Percentiles rank a stretch among this genome's conserved stretches.
phyloP scores from a whole-genome alignment of 2,329 filamentous ascomycete genomes.

The Hypoxylon rubiginosum region DNA sequence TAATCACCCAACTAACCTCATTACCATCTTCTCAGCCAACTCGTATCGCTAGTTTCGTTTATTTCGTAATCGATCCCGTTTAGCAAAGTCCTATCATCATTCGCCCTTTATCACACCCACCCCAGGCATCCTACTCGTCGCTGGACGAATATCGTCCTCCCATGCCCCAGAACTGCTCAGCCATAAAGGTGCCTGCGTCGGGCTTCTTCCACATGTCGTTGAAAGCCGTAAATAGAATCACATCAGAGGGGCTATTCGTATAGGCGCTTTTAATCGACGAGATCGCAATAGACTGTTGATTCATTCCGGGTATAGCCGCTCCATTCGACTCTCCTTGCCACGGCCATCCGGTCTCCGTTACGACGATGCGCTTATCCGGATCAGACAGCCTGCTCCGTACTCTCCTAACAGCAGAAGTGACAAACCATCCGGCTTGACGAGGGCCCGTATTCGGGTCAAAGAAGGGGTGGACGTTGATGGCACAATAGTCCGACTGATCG shows the following conservation, averaged over 20 bases:
- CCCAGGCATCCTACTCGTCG: slow-evolving; percentile 41
- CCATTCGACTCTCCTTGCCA: slow-evolving; percentile 75
- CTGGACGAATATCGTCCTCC: slow-evolving; percentile 50
- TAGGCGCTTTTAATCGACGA: slow-evolving; percentile 74
- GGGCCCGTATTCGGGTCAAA: slow-evolving; percentile 77
- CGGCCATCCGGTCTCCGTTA: slow-evolving; percentile 91
- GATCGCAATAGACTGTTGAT: slow-evolving; percentile 76
- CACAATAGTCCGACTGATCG: slow-evolving; percentile 80
- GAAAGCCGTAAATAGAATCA: slow-evolving; percentile 84
- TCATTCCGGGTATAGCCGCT: slow-evolving; percentile 74
- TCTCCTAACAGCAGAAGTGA: slow-evolving; percentile 66
- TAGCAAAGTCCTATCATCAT: not conserved
- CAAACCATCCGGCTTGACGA: slow-evolving; percentile 74
- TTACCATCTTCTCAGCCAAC: slow-evolving; percentile 40
- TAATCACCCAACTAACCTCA: slow-evolving; percentile 9
- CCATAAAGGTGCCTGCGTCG: slow-evolving; percentile 71
- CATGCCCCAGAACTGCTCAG: slow-evolving; percentile 85
- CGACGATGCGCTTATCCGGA: slow-evolving; percentile 71
- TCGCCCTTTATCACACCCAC: not conserved
- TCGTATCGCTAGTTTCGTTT: slow-evolving; percentile 32
- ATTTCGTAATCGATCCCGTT: slow-evolving; percentile 15
- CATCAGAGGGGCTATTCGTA: slow-evolving; percentile 59
- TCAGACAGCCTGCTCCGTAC: slow-evolving; percentile 59
- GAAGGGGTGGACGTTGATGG: slow-evolving; percentile 87
- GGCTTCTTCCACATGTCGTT: slow-evolving; percentile 85